These are phyloP conservation scores for Oryza coarctata DNA, from an alignment of 176 grass and related monocot genomes.

Conservation along the genomic window DNA sequence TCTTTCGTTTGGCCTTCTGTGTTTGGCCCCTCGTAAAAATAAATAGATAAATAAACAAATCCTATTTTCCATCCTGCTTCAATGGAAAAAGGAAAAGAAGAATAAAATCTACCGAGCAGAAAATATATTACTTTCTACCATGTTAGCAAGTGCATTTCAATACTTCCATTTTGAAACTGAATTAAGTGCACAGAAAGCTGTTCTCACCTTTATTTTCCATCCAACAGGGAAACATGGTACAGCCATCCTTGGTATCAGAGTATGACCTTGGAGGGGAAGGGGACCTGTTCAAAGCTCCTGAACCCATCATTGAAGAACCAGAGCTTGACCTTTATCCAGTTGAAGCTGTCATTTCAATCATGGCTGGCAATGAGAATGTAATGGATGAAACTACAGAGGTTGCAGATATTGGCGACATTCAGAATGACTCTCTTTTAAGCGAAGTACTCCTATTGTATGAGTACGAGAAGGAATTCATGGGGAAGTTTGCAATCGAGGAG, in stretches of 20 bases:
- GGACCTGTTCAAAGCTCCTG: slow-evolving; percentile 92
- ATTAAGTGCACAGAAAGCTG: background rate
- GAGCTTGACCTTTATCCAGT: slow-evolving; percentile 59
- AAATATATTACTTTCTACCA: no score
- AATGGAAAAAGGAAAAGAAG: background rate
- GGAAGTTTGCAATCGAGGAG: slow-evolving; percentile 80
- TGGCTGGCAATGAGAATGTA: slow-evolving; percentile 47
- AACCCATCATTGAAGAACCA: slow-evolving; percentile 69
- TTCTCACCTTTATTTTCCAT: slow-evolving; percentile 31
- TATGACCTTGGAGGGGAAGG: slow-evolving; percentile 90
- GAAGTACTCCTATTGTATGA: slow-evolving; percentile 71
- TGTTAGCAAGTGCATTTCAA: background rate
- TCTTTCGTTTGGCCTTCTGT: no score
- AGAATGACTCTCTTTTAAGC: slow-evolving; percentile 62
- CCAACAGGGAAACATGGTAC: slow-evolving; percentile 56
- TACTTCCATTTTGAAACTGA: background rate
- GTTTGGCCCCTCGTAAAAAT: background rate
- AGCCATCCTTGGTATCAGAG: slow-evolving; percentile 60
- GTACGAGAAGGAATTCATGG: slow-evolving; percentile 87
- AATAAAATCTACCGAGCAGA: background rate
- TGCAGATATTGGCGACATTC: slow-evolving; percentile 47
- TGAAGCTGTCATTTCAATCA: slow-evolving; percentile 70
- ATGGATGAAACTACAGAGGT: slow-evolving; percentile 56
- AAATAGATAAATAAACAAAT: background rate
- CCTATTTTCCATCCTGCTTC: background rate